Percentiles rank a stretch among this genome's conserved stretches.
Conservation (phyloP, 345 rosid species). For the Passiflora organensis region DNA sequence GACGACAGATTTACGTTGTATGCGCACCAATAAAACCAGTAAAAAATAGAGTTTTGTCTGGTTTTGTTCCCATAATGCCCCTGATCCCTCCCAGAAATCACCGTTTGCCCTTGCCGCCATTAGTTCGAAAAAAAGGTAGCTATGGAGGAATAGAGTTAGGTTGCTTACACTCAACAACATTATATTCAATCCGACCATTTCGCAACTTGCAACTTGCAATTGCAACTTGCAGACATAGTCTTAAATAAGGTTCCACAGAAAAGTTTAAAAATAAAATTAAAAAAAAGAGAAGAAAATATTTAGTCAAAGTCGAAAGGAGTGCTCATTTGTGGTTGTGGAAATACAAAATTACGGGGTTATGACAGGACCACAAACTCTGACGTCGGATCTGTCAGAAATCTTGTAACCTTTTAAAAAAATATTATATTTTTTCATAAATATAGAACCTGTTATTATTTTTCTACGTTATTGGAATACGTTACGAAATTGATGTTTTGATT, state of each 20-base stretch:
- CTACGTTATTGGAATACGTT: too few relatives aligned
- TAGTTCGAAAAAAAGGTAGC: neutral
- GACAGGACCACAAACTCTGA: too few relatives aligned
- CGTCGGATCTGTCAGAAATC: too few relatives aligned
- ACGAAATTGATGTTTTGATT: too few relatives aligned
- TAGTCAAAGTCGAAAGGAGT: neutral
- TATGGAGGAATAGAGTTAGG: slow-evolving; percentile 13
- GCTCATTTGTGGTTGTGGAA: neutral
- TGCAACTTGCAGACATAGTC: too few relatives aligned
- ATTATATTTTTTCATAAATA: too few relatives aligned
- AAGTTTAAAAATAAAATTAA: neutral
- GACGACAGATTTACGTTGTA: neutral
- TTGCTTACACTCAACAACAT: slow-evolving; percentile 24
- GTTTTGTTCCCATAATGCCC: slow-evolving; percentile 1
- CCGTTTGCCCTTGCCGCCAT: slow-evolving; percentile 19
- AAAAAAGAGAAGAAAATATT: neutral
- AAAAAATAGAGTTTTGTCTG: neutral
- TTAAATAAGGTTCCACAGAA: neutral
- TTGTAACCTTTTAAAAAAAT: too few relatives aligned
- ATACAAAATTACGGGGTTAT: too few relatives aligned
- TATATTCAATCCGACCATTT: slow-evolving; percentile 8
- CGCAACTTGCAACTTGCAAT: neutral
- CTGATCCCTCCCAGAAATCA: neutral
- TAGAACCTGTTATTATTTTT: too few relatives aligned
- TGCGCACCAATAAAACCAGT: neutral